Evolutionary conservation across 2,329 filamentous ascomycete genomes (phyloP), one percentile per base, ranked within the genome.

Genomic region (Gyromitra esculenta): DNA sequence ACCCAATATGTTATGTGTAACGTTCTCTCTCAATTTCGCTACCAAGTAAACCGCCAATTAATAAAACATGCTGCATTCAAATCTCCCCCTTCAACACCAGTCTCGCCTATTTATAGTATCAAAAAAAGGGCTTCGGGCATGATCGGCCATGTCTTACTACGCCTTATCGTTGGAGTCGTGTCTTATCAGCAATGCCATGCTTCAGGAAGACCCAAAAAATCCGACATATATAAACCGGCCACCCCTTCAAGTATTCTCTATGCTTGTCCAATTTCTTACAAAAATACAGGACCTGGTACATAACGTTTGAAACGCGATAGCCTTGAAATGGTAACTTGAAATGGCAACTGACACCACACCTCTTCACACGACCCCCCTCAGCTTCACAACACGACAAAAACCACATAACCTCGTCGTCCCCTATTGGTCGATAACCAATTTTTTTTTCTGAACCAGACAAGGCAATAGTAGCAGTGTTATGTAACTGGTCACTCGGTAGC

Each of bases 41-140:
- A 60, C 57, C 57, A 56, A 45, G 5, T 59, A 31, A 59, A 21
- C 52, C 52, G 25, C 52, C 9, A 56, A 56, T 31, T 18, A 25
- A 13, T 15, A n/a, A 59, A 35, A 37, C 15, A 31, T 37, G 54
- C 54, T 2, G 31, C 31, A 39, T 37, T n/a, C 9, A 59, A 60
- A 43, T 15, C 3, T 11, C n/a, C n/a, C 48, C 9, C 9, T 45
- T n/a, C 1, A 8, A 60, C n/a, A 11, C 35, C n/a, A 25, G n/a
- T 60, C 13, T n/a, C 5, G 3, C 3, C 11, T 60, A 60, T 60
- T 60, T 41, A 60, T 41, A 60, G 52, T 56, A 13, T 9, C 52
- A 35, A 35, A 15, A 3, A 31, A 31, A 31, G 25, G 4, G 15
- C n/a, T 52, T 56, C 52, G 4, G 21, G 31, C 18, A 35, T 56